Evolutionary conservation across 345 rosid species (phyloP).

Genomic region (Moricandia moricandioides): DNA sequence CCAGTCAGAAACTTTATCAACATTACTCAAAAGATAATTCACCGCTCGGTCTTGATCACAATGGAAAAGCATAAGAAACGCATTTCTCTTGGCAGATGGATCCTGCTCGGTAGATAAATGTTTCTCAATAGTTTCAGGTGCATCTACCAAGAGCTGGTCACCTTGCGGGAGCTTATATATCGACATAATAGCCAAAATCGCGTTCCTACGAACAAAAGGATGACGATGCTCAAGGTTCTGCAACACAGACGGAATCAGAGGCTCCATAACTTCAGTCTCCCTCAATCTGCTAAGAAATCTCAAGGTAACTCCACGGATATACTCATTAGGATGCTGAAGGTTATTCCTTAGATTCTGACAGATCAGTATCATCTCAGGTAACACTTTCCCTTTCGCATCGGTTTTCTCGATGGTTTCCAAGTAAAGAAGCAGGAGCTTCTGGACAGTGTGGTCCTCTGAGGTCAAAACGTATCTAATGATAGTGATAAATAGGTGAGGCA

Average conservation of each 20-base stretch:
- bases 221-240: slow-evolving; percentile 69
- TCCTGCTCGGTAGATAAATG: slow-evolving; percentile 59
- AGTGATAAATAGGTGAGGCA: slow-evolving; percentile 93
- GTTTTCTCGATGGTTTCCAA: slow-evolving; percentile 89
- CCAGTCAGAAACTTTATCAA: slow-evolving; percentile 62
- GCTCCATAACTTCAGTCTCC: slow-evolving; percentile 55
- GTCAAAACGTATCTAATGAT: slow-evolving; percentile 91
- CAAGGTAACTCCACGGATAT: slow-evolving; percentile 83
- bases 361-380: slow-evolving; percentile 94
- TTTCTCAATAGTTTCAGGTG: slow-evolving; percentile 70
- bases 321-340: slow-evolving; percentile 96
- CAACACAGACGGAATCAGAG: slow-evolving; percentile 63
- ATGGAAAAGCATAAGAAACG: slow-evolving; percentile 69
- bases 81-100: slow-evolving; percentile 64
- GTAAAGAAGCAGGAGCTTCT: slow-evolving; percentile 79
- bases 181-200: slow-evolving; percentile 64
- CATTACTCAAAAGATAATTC: slow-evolving; percentile 55
- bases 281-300: slow-evolving; percentile 64
- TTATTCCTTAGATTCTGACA: slow-evolving; percentile 92
- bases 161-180: slow-evolving; percentile 75
- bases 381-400: slow-evolving; percentile 67
- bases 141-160: slow-evolving; percentile 66
- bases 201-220: slow-evolving; percentile 62
- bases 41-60: slow-evolving; percentile 62
- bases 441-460: slow-evolving; percentile 89